Base-by-base conservation (phyloP, 257 asterid species). In the Primulina tabacum region DNA sequence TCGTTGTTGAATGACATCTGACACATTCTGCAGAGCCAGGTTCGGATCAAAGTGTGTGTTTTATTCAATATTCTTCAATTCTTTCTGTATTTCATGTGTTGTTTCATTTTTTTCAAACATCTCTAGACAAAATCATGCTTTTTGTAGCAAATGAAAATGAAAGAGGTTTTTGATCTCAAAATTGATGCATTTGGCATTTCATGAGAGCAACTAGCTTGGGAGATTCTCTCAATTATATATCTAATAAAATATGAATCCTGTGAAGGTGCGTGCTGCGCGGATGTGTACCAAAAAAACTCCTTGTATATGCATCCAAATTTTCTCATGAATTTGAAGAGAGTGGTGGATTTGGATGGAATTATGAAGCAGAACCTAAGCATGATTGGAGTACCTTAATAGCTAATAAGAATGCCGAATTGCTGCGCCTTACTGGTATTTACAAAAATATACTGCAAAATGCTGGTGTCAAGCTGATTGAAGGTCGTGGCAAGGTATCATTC, bases 251-350 rank as follows among this genome's bases (percentile, higher is more conserved):
- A 65, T 77, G 73, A 43, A 73, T 76, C 47, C 33, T 61, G 65
- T 83, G 76, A 76, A 94, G 99, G 91, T 94, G 99, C 74, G 97
- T 94, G 47, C 97, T 94, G 62, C 97, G 99, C 8, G 99, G 99
- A 66, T 94, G 99, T 70, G 97, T 94, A 28, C 99, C 99, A 7
- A 94, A 91, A 79, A 94, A 91, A 81, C 89, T 91, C 65, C 88
- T 94, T 4, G 97, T 94, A 7, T 94, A 89, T 72, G 97, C 97
- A 30, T 89, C 99, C 64, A 89, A 94, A 60, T 91, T 85, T 74
- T 78, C 97, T 75, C 99, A 93, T 78, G 99, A 93, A 62, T 90
- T 93, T 73, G 95, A 90, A 55, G 99, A 91, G 77, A 94, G 97
- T 77, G 72, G 81, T 77, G 97, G 96, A 34, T 94, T 87, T 75